Evolutionary conservation across 169 alveolate genomes (phyloP).

Genomic region (Plasmodium fragile): DNA sequence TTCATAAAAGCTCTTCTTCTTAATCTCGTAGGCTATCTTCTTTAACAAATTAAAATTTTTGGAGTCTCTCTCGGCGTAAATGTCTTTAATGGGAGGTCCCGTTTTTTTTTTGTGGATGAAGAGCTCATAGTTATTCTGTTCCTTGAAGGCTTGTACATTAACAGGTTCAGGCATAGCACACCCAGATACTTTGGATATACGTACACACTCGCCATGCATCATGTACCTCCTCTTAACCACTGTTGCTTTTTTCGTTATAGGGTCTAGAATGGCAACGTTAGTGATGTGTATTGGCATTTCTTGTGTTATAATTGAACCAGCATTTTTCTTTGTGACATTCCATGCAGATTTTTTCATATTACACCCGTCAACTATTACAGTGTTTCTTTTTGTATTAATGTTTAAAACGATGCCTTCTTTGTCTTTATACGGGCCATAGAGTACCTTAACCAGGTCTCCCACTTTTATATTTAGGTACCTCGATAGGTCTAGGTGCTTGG

Average conservation of each 20-base stretch:
- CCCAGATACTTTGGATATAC: conserved; percentile 90
- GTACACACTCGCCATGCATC: conserved; percentile 92
- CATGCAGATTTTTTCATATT: conserved; percentile 90
- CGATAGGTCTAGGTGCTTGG: conserved; percentile 85
- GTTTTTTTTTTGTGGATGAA: conserved; percentile 79
- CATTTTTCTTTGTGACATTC: conserved; percentile 82
- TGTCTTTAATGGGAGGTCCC: conserved; percentile 61
- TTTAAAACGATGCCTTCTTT: conserved; percentile 89
- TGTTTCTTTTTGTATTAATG: conserved; percentile 86
- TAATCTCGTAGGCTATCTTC: conserved; percentile 72
- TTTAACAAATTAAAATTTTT: conserved; percentile 50
- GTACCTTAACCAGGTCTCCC: conserved; percentile 91
- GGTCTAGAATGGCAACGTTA: conserved; percentile 92
- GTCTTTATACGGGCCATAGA: conserved; percentile 90
- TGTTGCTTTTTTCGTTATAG: conserved; percentile 92
- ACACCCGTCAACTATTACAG: conserved; percentile 91
- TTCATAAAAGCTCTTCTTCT: conserved; percentile 48
- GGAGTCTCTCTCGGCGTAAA: conserved; percentile 81
- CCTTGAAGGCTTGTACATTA: conserved; percentile 68
- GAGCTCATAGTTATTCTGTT: conserved; percentile 79
- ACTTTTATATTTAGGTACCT: conserved; percentile 85
- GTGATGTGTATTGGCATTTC: conserved; percentile 94
- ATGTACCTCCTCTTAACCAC: conserved; percentile 88
- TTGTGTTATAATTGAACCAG: conserved; percentile 83
- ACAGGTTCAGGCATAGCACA: conserved; percentile 87